Evolutionary conservation across 192 early-diverging fungal species (phyloP).

Genomic region (Rhizophagus clarus): DNA sequence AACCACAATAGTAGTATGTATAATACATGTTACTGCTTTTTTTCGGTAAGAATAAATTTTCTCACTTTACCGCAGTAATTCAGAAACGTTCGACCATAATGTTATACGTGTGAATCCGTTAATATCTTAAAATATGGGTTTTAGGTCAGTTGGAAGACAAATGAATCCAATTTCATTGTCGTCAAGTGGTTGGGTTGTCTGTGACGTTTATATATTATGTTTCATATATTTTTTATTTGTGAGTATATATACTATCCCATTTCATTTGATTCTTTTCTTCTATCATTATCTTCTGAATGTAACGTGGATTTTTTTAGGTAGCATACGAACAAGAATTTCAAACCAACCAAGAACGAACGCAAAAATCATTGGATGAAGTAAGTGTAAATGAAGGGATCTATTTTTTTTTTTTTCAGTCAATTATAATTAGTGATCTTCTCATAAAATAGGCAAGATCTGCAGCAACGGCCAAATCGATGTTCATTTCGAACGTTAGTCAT

Average conservation of each 20-base stretch:
- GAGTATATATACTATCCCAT: not conserved
- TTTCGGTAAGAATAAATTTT: not conserved
- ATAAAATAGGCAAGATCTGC: constrained; percentile 10
- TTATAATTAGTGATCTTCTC: not conserved
- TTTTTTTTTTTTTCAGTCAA: not conserved
- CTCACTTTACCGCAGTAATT: not conserved
- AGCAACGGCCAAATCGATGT: constrained; percentile 2
- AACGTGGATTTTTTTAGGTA: not conserved
- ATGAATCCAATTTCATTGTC: not conserved
- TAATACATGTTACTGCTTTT: not conserved
- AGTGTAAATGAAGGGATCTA: not conserved
- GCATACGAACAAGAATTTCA: constrained; percentile 8
- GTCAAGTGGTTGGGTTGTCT: not conserved
- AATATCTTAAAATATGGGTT: not conserved
- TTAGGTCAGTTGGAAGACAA: not conserved
- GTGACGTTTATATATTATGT: constrained; percentile 6
- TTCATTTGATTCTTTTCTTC: not conserved
- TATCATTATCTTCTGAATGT: not conserved
- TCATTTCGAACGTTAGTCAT: constrained; percentile 11
- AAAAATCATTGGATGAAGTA: constrained; percentile 16
- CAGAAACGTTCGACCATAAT: not conserved
- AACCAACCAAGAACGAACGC: not conserved
- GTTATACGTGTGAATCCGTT: not conserved
- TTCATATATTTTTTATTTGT: constrained; percentile 11
- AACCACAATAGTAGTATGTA: constrained; percentile 10